Evolutionary conservation across 2,329 filamentous ascomycete species (phyloP).

Genomic region (Trichoderma sp.): DNA sequence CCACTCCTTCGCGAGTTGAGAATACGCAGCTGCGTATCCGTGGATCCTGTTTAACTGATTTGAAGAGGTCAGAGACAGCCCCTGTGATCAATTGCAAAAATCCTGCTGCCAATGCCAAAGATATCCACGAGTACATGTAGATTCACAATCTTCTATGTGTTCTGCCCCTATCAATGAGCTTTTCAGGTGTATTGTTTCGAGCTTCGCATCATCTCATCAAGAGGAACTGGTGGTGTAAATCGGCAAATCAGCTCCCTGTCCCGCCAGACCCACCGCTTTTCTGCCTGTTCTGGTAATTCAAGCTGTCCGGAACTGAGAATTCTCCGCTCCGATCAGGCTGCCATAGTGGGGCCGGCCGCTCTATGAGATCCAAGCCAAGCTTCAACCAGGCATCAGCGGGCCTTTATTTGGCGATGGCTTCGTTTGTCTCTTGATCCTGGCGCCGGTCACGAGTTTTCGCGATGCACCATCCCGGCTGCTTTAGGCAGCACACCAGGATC

Average conservation of each 20-base stretch:
- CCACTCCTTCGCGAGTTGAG: background rate
- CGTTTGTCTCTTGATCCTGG: background rate
- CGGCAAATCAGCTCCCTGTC: background rate
- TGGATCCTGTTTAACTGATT: background rate
- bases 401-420: background rate
- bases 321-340: conserved; percentile 12
- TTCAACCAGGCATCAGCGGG: conserved; percentile 9
- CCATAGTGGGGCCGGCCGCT: background rate
- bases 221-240: background rate
- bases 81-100: background rate
- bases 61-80: background rate
- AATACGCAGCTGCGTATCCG: background rate
- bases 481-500: conserved; percentile 23
- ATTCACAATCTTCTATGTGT: background rate
- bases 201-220: background rate
- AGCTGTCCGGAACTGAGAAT: background rate
- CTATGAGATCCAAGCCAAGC: background rate
- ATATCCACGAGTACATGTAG: background rate
- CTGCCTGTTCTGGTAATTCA: background rate
- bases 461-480: background rate
- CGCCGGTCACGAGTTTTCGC: conserved; percentile 18
- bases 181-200: background rate
- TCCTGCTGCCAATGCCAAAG: background rate
- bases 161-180: no score
- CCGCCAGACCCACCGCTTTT: background rate